phyloP scores from a whole-genome alignment of 495 filamentous ascomycete species.

The Entonaema liquescens region DNA sequence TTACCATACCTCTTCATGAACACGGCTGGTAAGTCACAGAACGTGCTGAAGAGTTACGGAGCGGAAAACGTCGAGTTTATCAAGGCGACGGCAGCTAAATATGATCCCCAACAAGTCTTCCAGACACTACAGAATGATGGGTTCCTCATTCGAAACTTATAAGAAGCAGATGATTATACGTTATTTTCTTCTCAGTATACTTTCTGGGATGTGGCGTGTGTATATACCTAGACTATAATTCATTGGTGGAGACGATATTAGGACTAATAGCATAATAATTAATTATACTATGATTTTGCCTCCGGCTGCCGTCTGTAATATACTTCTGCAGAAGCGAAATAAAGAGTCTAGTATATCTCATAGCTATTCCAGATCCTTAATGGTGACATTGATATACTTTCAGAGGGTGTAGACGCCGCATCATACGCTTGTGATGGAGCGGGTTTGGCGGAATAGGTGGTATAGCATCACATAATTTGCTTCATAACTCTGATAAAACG shows the following conservation, averaged over 20 bases:
- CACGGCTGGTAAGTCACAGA: slow-evolving; percentile 53
- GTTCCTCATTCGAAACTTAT: slow-evolving; percentile 33
- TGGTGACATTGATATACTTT: too few relatives aligned
- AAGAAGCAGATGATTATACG: not conserved
- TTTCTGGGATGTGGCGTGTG: not conserved
- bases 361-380: too few relatives aligned
- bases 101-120: slow-evolving; percentile 54
- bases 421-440: not conserved
- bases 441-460: not conserved
- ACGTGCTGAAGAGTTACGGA: slow-evolving; percentile 57
- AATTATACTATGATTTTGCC: too few relatives aligned
- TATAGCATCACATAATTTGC: not conserved
- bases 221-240: slow-evolving; percentile 12
- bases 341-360: too few relatives aligned
- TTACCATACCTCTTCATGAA: slow-evolving; percentile 68
- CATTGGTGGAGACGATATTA: slow-evolving; percentile 7
- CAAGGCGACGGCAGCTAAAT: slow-evolving; percentile 50
- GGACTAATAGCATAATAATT: slow-evolving; percentile 1
- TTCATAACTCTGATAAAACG: not conserved
- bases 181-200: slow-evolving; percentile 2
- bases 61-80: slow-evolving; percentile 47
- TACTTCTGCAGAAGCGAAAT: too few relatives aligned
- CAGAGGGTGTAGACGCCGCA: too few relatives aligned
- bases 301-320: too few relatives aligned
- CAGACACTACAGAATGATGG: slow-evolving; percentile 56